Evolutionary conservation across 2,329 filamentous ascomycete species (phyloP).

Genomic region (Scedosporium dehoogii): DNA sequence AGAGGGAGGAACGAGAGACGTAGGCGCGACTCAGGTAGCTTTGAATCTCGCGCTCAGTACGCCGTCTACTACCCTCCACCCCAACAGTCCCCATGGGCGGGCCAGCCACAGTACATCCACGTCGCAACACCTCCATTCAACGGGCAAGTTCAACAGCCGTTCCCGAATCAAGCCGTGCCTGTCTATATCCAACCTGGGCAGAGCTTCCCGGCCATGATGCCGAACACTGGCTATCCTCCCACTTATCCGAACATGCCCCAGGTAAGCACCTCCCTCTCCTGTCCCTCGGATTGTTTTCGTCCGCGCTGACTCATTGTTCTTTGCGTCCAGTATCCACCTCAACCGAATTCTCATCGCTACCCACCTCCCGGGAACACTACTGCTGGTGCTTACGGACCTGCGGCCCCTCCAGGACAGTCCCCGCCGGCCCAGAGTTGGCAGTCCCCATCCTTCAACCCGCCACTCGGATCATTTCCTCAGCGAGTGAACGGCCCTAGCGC

Average conservation of each 20-base stretch:
- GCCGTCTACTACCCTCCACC: slow-evolving; percentile 54
- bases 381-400: slow-evolving; percentile 25
- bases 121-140: slow-evolving; percentile 11
- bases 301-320: slow-evolving; percentile 3
- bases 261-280: slow-evolving; percentile 25
- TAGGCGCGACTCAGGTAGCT: slow-evolving; percentile 53
- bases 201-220: slow-evolving; percentile 32
- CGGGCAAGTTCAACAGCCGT: slow-evolving; percentile 35
- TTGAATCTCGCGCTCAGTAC: slow-evolving; percentile 59
- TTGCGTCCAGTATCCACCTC: slow-evolving; percentile 21
- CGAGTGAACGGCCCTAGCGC: slow-evolving; percentile 10
- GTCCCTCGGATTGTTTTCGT: slow-evolving; percentile 6
- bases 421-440: slow-evolving; percentile 26
- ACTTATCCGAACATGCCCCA: slow-evolving; percentile 32
- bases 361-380: slow-evolving; percentile 22
- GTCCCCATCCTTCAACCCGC: slow-evolving; percentile 19
- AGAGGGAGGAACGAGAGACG: slow-evolving; percentile 56
- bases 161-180: slow-evolving; percentile 35
- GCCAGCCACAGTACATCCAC: slow-evolving; percentile 39
- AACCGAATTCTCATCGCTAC: slow-evolving; percentile 21
- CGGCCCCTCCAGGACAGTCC: slow-evolving; percentile 16
- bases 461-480: slow-evolving; percentile 17
- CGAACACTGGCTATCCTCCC: slow-evolving; percentile 30
- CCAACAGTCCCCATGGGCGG: slow-evolving; percentile 44
- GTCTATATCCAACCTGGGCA: slow-evolving; percentile 33